Evolutionary conservation across 2,329 filamentous ascomycete species (phyloP).

Genomic region (Leptographium wingfieldii): DNA sequence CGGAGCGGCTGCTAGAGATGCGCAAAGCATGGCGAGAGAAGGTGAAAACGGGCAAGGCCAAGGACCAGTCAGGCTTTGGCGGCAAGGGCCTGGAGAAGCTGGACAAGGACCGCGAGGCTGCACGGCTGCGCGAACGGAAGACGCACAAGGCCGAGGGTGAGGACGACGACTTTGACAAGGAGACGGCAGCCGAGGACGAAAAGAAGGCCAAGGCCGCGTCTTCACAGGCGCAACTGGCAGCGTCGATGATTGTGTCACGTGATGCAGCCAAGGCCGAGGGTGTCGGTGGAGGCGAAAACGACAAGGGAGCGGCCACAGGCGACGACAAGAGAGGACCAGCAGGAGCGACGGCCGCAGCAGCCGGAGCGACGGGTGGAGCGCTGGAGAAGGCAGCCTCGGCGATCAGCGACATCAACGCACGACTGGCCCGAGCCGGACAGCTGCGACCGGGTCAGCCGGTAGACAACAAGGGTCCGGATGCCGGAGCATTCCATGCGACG

Average conservation of each 20-base stretch:
- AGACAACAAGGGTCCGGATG: constrained; percentile 96
- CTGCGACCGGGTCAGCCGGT: constrained; percentile 87
- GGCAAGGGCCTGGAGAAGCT: constrained; percentile 88
- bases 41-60: constrained; percentile 84
- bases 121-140: constrained; percentile 74
- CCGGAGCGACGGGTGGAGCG: constrained; percentile 26
- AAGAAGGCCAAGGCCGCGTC: constrained; percentile 58
- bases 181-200: constrained; percentile 50
- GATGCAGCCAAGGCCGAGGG: constrained; percentile 32
- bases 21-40: constrained; percentile 70
- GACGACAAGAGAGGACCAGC: not conserved
- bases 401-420: constrained; percentile 79
- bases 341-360: not conserved
- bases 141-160: constrained; percentile 80
- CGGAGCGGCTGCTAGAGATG: constrained; percentile 54
- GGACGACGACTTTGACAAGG: constrained; percentile 61
- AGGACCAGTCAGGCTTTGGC: constrained; percentile 80
- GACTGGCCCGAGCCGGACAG: constrained; percentile 78
- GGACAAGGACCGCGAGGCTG: constrained; percentile 80
- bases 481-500: constrained; percentile 90
- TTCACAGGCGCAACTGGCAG: constrained; percentile 49
- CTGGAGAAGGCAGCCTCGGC: constrained; percentile 84
- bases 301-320: not conserved
- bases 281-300: constrained; percentile 17
- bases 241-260: constrained; percentile 43